Evolutionary conservation across 1,284 basidiomycete species (phyloP), one percentile per base, ranked within the genome.

Genomic region (Ustilago esculenta): DNA sequence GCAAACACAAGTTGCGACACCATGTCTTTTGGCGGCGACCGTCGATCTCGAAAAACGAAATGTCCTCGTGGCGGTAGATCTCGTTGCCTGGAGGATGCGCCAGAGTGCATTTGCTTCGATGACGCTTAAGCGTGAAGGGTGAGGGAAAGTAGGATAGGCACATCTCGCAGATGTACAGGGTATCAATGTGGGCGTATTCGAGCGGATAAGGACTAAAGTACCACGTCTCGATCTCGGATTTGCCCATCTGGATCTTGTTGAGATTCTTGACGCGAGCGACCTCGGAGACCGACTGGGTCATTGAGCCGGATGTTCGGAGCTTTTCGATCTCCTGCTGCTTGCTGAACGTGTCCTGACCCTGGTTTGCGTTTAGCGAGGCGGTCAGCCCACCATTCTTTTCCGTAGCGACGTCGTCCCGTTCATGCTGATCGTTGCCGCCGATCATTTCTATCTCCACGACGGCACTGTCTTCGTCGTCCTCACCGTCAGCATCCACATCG

Each of bases 271-370:
- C 96, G 35, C 96, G 88, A 14, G 95, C 91, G 64, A 98, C 90
- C 84, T 99, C 96, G 54, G 92, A 94, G 66, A 97, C 91, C 40
- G 92, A 93, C 84, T 99, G 96, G 0, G 95, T 98, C 95, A 99
- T 98, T 27, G 93, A 96, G 12, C 96, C 96, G 5, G 92, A 93
- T 15, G 94, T 97, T 30, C 96, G 89, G 15, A 98, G 87, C 83
- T 97, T 98, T 85, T 98, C 95, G 73, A 98, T 98, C 83, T 99
- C 96, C 82, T 96, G 91, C 83, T 96, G 92, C 83, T 98, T 99
- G 83, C 92, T 85, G 77, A 86, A 96, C 79, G 81, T 51, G 20
- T 61, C 81, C 81, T n/a, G 81, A 78, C 14, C 81, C 77, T 83
- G 67, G 82, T 83, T 56, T 80, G 83, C 32, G 81, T 48, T 81